Evolutionary conservation across 805 yeast genomes (phyloP), one percentile per base, ranked within the genome.

Genomic region (Candida dendrica): DNA sequence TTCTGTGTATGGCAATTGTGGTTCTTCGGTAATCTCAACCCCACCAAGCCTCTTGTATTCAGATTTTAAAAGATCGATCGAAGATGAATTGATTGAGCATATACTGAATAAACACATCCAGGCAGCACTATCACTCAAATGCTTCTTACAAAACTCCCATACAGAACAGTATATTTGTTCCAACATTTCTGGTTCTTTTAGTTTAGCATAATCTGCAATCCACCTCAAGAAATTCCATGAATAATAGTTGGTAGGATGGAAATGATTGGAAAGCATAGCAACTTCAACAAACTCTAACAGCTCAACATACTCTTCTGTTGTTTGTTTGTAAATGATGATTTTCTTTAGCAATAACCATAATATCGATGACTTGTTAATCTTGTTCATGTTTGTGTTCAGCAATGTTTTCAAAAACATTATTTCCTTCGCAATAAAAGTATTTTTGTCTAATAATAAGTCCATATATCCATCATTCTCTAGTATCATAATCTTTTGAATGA

Each of bases 151-250:
- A 43, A 59, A 65, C 7, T 34, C 10, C 24, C 51, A 46, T 1
- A 59, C 42, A n/a, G 38, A 41, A 9, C 37, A 17, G 13, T 48
- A 38, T n/a, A 56, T 33, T 2, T 14, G n/a, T 3, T n/a, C 14
- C 5, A 26, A 10, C 17, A 27, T 2, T 13, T 29, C 19, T 7
- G 16, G 15, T 14, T 10, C 6, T 5, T 20, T 20, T 14, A 40
- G 26, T 8, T 53, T 42, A 1, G 53, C 39, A 9, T 51, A 41
- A 42, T 61, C 64, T 24, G 48, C 54, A 13, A 52, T 42, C 61
- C 66, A 65, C 24, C 60, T 51, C 9, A 57, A 38, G n/a, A 65
- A 56, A 41, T 60, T 58, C 70, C 72, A 68, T 6, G 69, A 59
- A 41, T 68, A 68, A 40, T 65, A 68, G 42, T 67, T 68, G 0